phyloP scores from a whole-genome alignment of 192 early-diverging fungal genomes.

The Rhizophagus sp. region DNA sequence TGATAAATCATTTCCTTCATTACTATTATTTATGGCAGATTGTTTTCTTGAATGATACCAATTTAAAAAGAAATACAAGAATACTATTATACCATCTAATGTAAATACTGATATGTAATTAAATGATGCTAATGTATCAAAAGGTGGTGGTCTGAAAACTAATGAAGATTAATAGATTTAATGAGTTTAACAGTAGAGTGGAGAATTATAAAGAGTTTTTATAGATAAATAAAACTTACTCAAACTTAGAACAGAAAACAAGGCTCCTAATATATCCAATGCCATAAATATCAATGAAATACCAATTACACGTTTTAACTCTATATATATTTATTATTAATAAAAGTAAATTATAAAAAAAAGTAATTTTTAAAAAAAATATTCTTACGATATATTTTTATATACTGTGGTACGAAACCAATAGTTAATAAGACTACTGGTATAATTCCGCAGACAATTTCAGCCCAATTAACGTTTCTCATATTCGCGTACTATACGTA shows the following conservation, averaged over 20 bases:
- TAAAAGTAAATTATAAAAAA: too few relatives aligned
- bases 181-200: too few relatives aligned
- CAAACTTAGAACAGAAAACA: slow-evolving; percentile 39
- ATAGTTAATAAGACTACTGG: slow-evolving; percentile 31
- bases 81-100: not conserved
- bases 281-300: slow-evolving; percentile 41
- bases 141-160: slow-evolving; percentile 1
- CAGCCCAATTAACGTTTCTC: slow-evolving; percentile 20
- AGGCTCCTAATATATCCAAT: slow-evolving; percentile 38
- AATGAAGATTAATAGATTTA: not conserved
- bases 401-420: slow-evolving; percentile 45
- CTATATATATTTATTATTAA: not conserved
- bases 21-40: not conserved
- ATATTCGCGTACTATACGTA: slow-evolving; percentile 12
- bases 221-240: slow-evolving; percentile 23
- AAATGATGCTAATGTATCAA: not conserved
- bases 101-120: not conserved
- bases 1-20: not conserved
- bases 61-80: not conserved
- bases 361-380: not conserved
- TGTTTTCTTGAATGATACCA: not conserved
- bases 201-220: not conserved
- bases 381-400: slow-evolving; percentile 36
- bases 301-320: slow-evolving; percentile 29
- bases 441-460: slow-evolving; percentile 35